A percentile compares a stretch with the other conserved stretches of the same genome.
These are phyloP conservation scores for Platanthera zijinensis DNA, from an alignment of 106 monocot species.

Conservation along the genomic window DNA sequence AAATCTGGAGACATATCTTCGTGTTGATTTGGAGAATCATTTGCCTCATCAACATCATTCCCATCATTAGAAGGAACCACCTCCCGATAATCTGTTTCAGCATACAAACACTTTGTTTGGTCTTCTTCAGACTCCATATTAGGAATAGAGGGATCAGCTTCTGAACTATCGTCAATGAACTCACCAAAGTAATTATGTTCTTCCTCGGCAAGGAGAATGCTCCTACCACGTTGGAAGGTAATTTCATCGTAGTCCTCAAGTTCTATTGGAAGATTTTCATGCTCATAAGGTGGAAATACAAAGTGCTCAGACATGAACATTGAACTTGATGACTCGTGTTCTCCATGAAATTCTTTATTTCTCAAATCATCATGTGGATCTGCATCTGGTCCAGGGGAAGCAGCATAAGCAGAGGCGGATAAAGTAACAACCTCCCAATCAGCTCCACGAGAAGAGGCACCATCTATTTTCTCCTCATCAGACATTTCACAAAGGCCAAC, in stretches of 20 bases:
- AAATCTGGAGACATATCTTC: slow-evolving; percentile 9
- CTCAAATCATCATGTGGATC: slow-evolving; percentile 4
- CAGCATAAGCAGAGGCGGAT: slow-evolving; percentile 43
- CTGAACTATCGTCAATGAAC: slow-evolving; percentile 13
- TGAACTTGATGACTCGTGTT: slow-evolving; percentile 25
- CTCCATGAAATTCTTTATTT: slow-evolving; percentile 10
- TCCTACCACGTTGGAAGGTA: slow-evolving; percentile 11
- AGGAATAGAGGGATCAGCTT: slow-evolving; percentile 18
- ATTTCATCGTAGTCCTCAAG: slow-evolving; percentile 26
- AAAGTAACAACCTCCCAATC: slow-evolving; percentile 71
- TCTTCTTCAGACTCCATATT: slow-evolving; percentile 24
- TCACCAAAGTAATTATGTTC: slow-evolving; percentile 1
- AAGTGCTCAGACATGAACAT: slow-evolving; percentile 62
- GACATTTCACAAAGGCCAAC: slow-evolving; percentile 9
- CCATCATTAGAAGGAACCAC: slow-evolving; percentile 11
- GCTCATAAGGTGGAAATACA: slow-evolving; percentile 81
- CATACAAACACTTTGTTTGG: slow-evolving; percentile 5
- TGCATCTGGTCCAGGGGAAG: slow-evolving; percentile 24
- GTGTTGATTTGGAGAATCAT: slow-evolving; percentile 22
- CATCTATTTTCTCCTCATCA: slow-evolving; percentile 27
- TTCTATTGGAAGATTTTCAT: slow-evolving; percentile 71
- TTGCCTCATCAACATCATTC: slow-evolving; percentile 1
- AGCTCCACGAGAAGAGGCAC: slow-evolving; percentile 26
- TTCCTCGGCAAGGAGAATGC: slow-evolving; percentile 6
- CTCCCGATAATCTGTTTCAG: slow-evolving; percentile 10